These are phyloP conservation scores for Annulohypoxylon stygium DNA, from an alignment of 495 filamentous ascomycete species.

Conservation along the genomic window DNA sequence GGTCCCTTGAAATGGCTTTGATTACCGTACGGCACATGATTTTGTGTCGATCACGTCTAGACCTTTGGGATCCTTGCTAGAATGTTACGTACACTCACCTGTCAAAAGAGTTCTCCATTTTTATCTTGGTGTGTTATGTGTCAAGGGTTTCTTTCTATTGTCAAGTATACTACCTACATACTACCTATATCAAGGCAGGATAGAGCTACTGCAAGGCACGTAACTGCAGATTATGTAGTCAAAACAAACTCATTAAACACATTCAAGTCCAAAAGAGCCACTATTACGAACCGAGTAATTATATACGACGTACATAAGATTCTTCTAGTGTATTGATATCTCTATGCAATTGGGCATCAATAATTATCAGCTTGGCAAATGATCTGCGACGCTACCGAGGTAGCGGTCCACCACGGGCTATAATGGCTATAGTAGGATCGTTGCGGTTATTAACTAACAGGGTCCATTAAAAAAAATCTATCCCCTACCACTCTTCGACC, in stretches of 20 bases:
- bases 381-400: slow-evolving; percentile 19
- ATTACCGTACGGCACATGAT: slow-evolving; percentile 44
- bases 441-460: slow-evolving; percentile 33
- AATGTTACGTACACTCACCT: slow-evolving; percentile 22
- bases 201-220: slow-evolving; percentile 41
- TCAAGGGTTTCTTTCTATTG: slow-evolving; percentile 6
- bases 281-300: background rate
- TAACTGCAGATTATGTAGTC: slow-evolving; percentile 8
- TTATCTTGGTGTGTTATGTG: slow-evolving; percentile 26
- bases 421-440: slow-evolving; percentile 32
- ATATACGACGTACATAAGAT: slow-evolving; percentile 7
- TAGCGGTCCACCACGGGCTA: slow-evolving; percentile 15
- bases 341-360: slow-evolving; percentile 6
- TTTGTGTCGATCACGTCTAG: slow-evolving; percentile 44
- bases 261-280: background rate
- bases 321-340: background rate
- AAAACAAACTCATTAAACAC: slow-evolving; percentile 3
- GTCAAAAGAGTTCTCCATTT: slow-evolving; percentile 28
- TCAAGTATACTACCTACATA: slow-evolving; percentile 15
- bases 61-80: slow-evolving; percentile 34
- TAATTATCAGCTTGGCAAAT: slow-evolving; percentile 21
- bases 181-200: slow-evolving; percentile 23
- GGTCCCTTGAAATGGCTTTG: slow-evolving; percentile 19
- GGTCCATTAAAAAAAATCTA: slow-evolving; percentile 9
- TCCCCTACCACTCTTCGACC: background rate